Conservation (phyloP, 495 filamentous ascomycete genomes). For the Lophiostoma macrostomum region DNA sequence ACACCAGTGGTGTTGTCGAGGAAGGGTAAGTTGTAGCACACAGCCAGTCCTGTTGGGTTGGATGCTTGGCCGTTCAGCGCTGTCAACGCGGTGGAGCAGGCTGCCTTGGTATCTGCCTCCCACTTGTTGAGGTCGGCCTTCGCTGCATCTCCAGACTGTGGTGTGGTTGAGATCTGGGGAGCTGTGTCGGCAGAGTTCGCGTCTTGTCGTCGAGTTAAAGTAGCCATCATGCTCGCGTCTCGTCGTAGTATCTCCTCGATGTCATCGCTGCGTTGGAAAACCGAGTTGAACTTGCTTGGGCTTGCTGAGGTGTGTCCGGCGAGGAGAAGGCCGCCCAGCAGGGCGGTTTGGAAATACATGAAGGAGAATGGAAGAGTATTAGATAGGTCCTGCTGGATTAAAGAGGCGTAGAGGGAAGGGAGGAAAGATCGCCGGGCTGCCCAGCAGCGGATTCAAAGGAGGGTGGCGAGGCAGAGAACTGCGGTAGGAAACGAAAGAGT, state of each 20-base stretch:
- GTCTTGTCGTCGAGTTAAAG: conserved; percentile 21
- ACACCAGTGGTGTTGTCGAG: conserved; percentile 60
- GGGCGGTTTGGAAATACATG: conserved; percentile 27
- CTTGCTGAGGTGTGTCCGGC: conserved; percentile 24
- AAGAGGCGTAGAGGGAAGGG: conserved; percentile 18
- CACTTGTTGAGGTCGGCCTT: conserved; percentile 39
- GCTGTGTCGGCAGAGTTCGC: not conserved
- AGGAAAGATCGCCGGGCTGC: conserved; percentile 23
- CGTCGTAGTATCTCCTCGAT: conserved; percentile 22
- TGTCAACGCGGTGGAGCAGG: conserved; percentile 51
- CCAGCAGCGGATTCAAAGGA: conserved; percentile 32
- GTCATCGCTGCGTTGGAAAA: conserved; percentile 20
- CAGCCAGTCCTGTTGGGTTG: conserved; percentile 69
- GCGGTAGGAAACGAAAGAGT: conserved; percentile 28
- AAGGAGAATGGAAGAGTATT: conserved; percentile 10
- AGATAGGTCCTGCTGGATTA: conserved; percentile 27
- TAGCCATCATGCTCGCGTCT: conserved; percentile 23
- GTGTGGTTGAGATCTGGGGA: conserved; percentile 22
- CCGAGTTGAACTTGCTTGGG: conserved; percentile 3
- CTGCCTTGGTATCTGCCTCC: conserved; percentile 50
- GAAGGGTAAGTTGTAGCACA: conserved; percentile 71
- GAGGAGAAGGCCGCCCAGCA: conserved; percentile 27
- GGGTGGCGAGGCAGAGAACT: conserved; percentile 23
- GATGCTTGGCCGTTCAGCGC: conserved; percentile 47
- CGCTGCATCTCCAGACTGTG: conserved; percentile 26